Evolutionary conservation across 495 filamentous ascomycete genomes (phyloP).

Genomic region (Daldinia vernicosa): DNA sequence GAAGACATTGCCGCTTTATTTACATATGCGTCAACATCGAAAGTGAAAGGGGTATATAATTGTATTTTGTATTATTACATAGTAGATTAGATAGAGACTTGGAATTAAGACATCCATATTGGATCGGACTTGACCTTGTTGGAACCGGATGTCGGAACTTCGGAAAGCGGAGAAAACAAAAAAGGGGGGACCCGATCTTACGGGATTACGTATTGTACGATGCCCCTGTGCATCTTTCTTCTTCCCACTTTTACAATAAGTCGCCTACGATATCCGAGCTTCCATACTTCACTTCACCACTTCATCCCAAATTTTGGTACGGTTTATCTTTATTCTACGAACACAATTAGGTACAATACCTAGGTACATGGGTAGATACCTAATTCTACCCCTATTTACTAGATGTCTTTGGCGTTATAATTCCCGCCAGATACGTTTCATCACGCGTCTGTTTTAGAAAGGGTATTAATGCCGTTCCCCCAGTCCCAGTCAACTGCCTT

Average conservation of each 20-base stretch:
- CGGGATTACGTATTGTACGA: too few species aligned
- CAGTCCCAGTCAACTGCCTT: constrained; percentile 81
- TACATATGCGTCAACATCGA: not conserved
- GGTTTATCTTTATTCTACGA: not conserved
- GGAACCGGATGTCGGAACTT: constrained; percentile 34
- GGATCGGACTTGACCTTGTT: too few species aligned
- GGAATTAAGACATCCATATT: not conserved
- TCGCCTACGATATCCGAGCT: constrained; percentile 2
- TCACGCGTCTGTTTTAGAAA: constrained; percentile 96
- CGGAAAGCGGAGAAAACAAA: constrained; percentile 18
- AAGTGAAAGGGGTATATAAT: not conserved
- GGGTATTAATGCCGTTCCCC: constrained; percentile 88
- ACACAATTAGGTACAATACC: not conserved
- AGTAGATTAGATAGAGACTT: not conserved
- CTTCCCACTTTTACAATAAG: too few species aligned
- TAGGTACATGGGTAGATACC: not conserved
- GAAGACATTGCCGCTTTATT: constrained; percentile 15
- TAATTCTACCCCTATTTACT: not conserved
- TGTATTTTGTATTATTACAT: too few species aligned
- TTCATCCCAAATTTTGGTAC: not conserved
- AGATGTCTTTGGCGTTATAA: constrained; percentile 39
- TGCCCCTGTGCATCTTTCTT: too few species aligned
- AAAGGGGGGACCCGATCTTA: too few species aligned
- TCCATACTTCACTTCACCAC: not conserved
- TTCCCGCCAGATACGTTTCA: constrained; percentile 84